Base-by-base conservation (phyloP, 139 green algal genomes). In the Chlorella sp. region DNA sequence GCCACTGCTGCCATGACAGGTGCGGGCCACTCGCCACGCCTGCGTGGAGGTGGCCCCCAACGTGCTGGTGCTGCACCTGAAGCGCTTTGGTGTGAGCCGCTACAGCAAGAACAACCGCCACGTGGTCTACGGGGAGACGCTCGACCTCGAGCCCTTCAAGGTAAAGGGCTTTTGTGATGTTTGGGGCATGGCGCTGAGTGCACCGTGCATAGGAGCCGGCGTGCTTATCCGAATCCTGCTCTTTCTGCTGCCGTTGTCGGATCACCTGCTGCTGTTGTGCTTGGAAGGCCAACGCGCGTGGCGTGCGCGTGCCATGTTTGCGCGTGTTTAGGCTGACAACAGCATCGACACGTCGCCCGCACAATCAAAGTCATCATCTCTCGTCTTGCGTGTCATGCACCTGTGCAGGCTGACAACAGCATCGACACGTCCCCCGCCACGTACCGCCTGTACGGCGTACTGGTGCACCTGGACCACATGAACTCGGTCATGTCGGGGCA, bases 381-480 rank as follows among this genome's bases (percentile, higher is more conserved):
- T n/a, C n/a, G n/a, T n/a, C n/a, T n/a, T n/a, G n/a, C n/a, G n/a
- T n/a, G n/a, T n/a, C n/a, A n/a, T n/a, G n/a, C n/a, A n/a, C n/a
- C n/a, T n/a, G n/a, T n/a, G n/a, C n/a, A n/a, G n/a, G n/a, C n/a
- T n/a, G n/a, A n/a, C n/a, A n/a, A n/a, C n/a, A 1, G 73, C 31
- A 68, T 83, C 62, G 83, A 87, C 67, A 24, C 10, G 0, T 31
- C 35, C 14, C 73, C 76, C 1, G 65, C 55, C 27, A 49, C 24
- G 5, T 95, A 95, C 83, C 62, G 68, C 3, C 85, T 95, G 60
- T 86, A 85, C 32, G 88, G 67, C 1, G 88, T 95, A 2, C 55
- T 94, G 22, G 83, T 90, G 76, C 89, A 95, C 68, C 5, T 82
- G 35, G 81, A 82, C 36, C 22, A 78, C 27, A 24, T 23, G 6